Percentiles rank a stretch among this genome's conserved stretches.
phyloP scores from a whole-genome alignment of 116 monocot species.

The Cymodocea nodosa region DNA sequence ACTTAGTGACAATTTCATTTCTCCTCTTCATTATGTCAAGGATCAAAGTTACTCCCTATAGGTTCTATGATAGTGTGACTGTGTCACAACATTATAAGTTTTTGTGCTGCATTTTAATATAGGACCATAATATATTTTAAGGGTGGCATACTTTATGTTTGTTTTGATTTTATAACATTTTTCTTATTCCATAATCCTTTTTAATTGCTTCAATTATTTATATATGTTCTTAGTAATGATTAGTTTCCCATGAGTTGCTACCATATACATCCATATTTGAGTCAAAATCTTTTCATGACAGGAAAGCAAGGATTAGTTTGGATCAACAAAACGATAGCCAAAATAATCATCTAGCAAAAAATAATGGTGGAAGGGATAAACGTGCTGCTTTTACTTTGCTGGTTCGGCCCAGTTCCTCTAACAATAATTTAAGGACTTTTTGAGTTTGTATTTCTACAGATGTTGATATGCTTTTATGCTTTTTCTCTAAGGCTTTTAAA shows the following conservation, averaged over 20 bases:
- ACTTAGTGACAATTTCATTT: too few species aligned
- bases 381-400: constrained; percentile 24
- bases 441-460: not conserved
- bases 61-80: too few species aligned
- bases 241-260: not conserved
- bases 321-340: constrained; percentile 15
- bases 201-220: too few species aligned
- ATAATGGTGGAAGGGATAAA: constrained; percentile 22
- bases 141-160: too few species aligned
- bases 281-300: constrained; percentile 11
- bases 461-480: not conserved
- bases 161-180: too few species aligned
- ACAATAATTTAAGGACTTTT: not conserved
- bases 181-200: too few species aligned
- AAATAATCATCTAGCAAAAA: constrained; percentile 10
- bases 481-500: not conserved
- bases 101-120: too few species aligned
- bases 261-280: not conserved
- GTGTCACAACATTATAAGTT: too few species aligned
- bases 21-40: too few species aligned
- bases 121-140: too few species aligned
- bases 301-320: constrained; percentile 43
- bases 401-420: constrained; percentile 23
- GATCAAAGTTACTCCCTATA: too few species aligned
- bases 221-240: not conserved